These are phyloP conservation scores for Fagus sylvatica DNA, from an alignment of 306 rosid genomes.

Conservation along the genomic window DNA sequence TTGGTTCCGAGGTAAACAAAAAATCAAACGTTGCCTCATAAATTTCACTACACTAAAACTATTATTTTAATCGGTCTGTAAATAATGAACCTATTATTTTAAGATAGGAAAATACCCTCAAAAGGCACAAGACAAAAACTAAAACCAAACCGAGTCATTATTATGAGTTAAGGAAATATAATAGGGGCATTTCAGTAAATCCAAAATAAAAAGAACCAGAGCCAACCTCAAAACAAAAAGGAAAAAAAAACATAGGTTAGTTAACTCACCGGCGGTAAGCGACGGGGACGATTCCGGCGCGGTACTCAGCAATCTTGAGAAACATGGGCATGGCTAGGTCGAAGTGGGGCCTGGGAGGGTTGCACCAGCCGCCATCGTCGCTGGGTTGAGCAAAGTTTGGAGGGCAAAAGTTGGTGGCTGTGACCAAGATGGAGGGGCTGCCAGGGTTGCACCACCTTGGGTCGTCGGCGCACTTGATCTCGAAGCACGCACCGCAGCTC, in stretches of 20 bases:
- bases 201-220: not conserved
- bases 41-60: too few relatives aligned
- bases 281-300: constrained; percentile 96
- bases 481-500: constrained; percentile 91
- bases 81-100: not conserved
- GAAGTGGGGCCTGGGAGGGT: constrained; percentile 91
- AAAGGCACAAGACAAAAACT: too few relatives aligned
- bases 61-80: too few relatives aligned
- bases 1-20: constrained; percentile 5
- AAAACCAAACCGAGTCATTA: too few relatives aligned
- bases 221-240: not conserved
- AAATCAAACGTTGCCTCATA: not conserved
- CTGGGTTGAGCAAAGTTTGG: constrained; percentile 82
- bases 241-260: not conserved
- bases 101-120: not conserved
- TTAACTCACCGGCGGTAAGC: constrained; percentile 76
- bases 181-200: not conserved
- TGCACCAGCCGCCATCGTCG: constrained; percentile 98
- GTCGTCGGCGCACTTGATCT: constrained; percentile 72
- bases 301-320: constrained; percentile 92
- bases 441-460: constrained; percentile 90
- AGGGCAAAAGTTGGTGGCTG: constrained; percentile 95
- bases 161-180: not conserved
- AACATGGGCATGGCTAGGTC: constrained; percentile 99
- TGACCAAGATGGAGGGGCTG: constrained; percentile 77